phyloP scores from a whole-genome alignment of 352 stramenopile species.

The Labyrinthula sp. region DNA sequence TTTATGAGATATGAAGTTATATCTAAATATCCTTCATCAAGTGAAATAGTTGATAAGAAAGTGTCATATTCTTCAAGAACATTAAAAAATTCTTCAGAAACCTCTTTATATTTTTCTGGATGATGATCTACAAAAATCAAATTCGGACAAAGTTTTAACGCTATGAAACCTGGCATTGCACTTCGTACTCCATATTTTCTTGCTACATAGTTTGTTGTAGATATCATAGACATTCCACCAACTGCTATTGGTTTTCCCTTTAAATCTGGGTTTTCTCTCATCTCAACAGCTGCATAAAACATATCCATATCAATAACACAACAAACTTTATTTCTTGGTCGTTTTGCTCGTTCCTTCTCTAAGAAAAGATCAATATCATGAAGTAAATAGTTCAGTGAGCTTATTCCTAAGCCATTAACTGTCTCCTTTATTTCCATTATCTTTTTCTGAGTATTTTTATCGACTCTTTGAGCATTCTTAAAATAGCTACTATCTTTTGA shows the following conservation, averaged over 20 bases:
- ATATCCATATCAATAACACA: constrained; percentile 88
- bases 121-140: constrained; percentile 58
- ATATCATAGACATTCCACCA: constrained; percentile 72
- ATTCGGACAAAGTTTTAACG: constrained; percentile 68
- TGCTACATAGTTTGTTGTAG: constrained; percentile 79
- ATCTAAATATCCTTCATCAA: constrained; percentile 83
- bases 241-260: constrained; percentile 65
- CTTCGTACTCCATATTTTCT: constrained; percentile 72
- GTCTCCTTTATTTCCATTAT: constrained; percentile 46
- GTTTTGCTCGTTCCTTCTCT: constrained; percentile 41
- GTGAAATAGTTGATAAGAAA: constrained; percentile 56
- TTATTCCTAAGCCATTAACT: constrained; percentile 27
- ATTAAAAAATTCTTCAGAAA: constrained; percentile 34
- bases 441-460: constrained; percentile 55
- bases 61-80: constrained; percentile 79
- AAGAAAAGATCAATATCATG: constrained; percentile 27
- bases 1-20: constrained; percentile 57
- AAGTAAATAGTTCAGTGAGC: constrained; percentile 24
- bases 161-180: constrained; percentile 87
- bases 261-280: constrained; percentile 65
- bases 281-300: constrained; percentile 86
- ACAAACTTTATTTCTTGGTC: constrained; percentile 47
- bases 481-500: constrained; percentile 69
- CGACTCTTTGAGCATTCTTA: constrained; percentile 60
- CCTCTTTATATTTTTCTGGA: constrained; percentile 64